Percentiles rank a stretch among this genome's conserved stretches.
phyloP scores from a whole-genome alignment of 352 stramenopile species.

The Phytophthora podocarpi region DNA sequence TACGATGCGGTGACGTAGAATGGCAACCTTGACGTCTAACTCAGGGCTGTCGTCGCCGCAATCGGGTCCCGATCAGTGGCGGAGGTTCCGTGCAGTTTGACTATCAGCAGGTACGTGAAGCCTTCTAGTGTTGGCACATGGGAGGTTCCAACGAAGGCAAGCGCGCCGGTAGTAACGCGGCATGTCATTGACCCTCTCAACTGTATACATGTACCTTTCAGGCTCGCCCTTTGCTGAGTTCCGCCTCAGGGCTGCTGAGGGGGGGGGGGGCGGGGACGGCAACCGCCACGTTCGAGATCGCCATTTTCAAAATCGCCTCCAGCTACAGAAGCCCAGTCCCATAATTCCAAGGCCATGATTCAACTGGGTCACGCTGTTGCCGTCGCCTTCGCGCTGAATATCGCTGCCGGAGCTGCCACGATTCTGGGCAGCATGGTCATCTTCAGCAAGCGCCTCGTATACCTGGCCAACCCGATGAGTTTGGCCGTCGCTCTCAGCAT shows the following conservation, averaged over 20 bases:
- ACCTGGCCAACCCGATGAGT: constrained; percentile 54
- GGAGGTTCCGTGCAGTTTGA: too few relatives aligned
- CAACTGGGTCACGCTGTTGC: constrained; percentile 42
- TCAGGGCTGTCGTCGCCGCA: background rate
- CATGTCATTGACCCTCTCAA: too few relatives aligned
- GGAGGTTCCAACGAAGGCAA: too few relatives aligned
- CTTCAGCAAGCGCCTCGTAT: constrained; percentile 53
- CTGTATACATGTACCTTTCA: too few relatives aligned
- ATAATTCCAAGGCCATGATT: constrained; percentile 24
- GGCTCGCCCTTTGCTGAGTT: too few relatives aligned
- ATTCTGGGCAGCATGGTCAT: constrained; percentile 59
- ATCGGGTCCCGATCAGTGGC: background rate
- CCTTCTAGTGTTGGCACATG: too few relatives aligned
- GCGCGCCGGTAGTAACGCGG: too few relatives aligned
- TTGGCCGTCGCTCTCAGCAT: constrained; percentile 87
- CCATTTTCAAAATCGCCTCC: constrained; percentile 14
- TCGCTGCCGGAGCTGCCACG: constrained; percentile 56
- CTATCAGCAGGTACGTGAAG: too few relatives aligned
- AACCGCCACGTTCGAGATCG: background rate
- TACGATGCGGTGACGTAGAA: background rate
- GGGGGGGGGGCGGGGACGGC: too few relatives aligned
- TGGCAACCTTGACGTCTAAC: background rate
- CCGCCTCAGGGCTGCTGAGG: too few relatives aligned
- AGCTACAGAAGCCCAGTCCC: background rate
- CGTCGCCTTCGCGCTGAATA: constrained; percentile 56